Base-by-base conservation (phyloP, 1,284 basidiomycete species). In the Irpex sp. region DNA sequence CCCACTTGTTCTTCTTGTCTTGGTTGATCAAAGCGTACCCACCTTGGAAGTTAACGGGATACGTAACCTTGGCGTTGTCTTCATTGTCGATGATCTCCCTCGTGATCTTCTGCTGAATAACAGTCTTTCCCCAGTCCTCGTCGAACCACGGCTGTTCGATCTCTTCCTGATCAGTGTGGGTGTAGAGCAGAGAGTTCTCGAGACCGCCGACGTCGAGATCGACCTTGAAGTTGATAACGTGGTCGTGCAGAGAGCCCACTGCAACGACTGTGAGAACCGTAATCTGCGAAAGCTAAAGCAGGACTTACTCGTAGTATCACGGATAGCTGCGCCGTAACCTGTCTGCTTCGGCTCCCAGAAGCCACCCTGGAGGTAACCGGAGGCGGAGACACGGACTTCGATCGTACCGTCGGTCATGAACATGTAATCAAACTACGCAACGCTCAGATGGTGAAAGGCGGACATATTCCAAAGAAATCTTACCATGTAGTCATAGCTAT, bases 171-270 rank as follows among this genome's bases (percentile, higher is more conserved):
- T 72, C 71, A 1, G 82, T 80, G 17, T 77, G 78, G 11, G 81
- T 83, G 62, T 78, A 78, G 57, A 85, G 76, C 15, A 89, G 72
- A n/a, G 85, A 83, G 75, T 90, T 90, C 13, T 77, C 71, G 13
- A 72, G 73, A 3, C 87, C 87, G 4, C 75, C 83, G 58, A 90
- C 77, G 66, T 89, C 86, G 54, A 89, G 79, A 66, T 89, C 86
- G 61, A 82, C 78, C 78, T 85, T 85, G 75, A 81, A 88, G 72
- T 85, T 88, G 70, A 89, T 83, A 47, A 89, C 82, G 68, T 89
- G 87, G 69, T 89, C 86, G 66, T 89, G 88, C n/a, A 89, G 70
- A 37, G 81, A 86, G 11, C 87, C 87, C 83, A 87, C 83, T 84
- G 63, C 2, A 26, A 63, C 8, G 7, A 53, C 57, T n/a, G n/a